Evolutionary conservation across 78 protist genomes (phyloP), one percentile per base, ranked within the genome.

Genomic region (Bodo saltans): DNA sequence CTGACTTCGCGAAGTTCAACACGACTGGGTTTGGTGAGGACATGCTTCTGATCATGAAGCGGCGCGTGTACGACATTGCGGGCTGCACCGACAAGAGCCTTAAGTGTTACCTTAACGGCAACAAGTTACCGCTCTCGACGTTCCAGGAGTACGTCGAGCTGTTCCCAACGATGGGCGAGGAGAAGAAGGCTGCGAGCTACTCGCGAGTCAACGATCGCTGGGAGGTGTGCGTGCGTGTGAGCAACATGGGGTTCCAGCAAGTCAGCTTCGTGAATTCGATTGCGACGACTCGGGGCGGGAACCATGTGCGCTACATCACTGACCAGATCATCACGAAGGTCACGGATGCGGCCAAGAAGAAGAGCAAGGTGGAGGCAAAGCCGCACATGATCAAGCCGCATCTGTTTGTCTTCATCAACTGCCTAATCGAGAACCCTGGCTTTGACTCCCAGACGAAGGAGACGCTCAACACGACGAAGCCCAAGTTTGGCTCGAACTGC

Each of bases 381-480:
- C 93, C 89, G 32, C 32, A n/a, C 67, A 90, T 89, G 82, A 79
- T 96, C 84, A 93, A 92, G 73, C 53, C 83, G 17, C 92, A 90
- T 79, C 52, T 96, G 72, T 87, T 75, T 78, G 38, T 97, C 69
- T 98, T 97, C 83, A 89, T 97, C 83, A 96, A 95, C 85, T 79
- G 91, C 40, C 89, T 94, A 67, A 93, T 98, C 74, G 97, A 92
- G 72, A 97, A 98, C 85, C 99, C 99, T n/a, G 69, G 95, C 28
- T 98, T 98, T 85, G 97, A 95, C 83, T 86, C 95, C 60, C 99
- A 98, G 90, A 95, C 95, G 39, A 97, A 97, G 75, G 98, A 95
- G 85, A 90, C 91, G 68, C 85, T 97, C 70, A 92, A 88, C 25
- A 90, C 92, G 3, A 74, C 78, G 67, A 34, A 52, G 32, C 41